These are phyloP conservation scores for Solanum hybrid DNA, from an alignment of 305 asterid species.

Conservation along the genomic window DNA sequence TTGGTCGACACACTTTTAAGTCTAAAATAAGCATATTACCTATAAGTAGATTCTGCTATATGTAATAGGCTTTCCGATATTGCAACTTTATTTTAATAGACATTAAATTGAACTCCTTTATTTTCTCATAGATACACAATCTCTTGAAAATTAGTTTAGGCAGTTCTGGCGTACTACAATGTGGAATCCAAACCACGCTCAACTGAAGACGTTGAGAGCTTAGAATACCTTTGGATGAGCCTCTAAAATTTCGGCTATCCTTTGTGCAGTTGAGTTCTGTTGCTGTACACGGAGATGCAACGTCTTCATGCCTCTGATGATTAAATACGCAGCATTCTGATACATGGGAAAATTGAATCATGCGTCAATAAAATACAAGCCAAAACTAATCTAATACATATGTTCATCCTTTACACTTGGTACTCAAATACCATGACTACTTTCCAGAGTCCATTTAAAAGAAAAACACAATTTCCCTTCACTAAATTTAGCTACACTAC, in stretches of 20 bases:
- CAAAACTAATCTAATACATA: neutral
- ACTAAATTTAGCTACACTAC: neutral
- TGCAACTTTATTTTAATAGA: neutral
- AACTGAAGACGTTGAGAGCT: neutral
- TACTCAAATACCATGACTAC: neutral
- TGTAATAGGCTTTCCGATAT: neutral
- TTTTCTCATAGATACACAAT: neutral
- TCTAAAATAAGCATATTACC: neutral
- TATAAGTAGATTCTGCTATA: neutral
- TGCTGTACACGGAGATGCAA: conserved; percentile 96
- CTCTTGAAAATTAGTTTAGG: neutral
- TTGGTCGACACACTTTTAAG: neutral
- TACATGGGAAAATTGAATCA: conserved; percentile 13
- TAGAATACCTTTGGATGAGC: conserved; percentile 90
- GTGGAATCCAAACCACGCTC: neutral
- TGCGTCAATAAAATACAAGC: neutral
- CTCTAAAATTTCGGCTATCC: conserved; percentile 99
- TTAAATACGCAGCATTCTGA: conserved; percentile 88
- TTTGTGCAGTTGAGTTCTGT: conserved; percentile 82
- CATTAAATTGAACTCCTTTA: neutral
- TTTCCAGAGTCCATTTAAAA: neutral
- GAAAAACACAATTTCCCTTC: neutral
- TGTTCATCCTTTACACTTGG: neutral
- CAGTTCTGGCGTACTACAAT: neutral
- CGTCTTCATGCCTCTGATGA: conserved; percentile 98